Conservation (phyloP, 768 basidiomycete species). For the Leccinellum albellum region DNA sequence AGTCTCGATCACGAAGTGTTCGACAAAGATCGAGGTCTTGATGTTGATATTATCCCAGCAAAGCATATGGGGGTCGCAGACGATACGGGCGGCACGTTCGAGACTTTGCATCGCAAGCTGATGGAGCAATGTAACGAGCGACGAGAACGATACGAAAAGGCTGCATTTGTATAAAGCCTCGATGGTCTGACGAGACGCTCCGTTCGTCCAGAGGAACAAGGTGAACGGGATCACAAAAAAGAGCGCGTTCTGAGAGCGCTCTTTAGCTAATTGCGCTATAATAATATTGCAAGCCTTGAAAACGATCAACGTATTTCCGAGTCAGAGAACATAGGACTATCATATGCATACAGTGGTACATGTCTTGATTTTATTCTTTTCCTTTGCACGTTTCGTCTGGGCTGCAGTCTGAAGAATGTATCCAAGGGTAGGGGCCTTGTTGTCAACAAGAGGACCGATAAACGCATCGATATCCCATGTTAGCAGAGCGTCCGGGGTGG, state of each 20-base stretch:
- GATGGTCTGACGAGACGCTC: background rate
- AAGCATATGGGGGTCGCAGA: background rate
- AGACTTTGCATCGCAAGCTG: background rate
- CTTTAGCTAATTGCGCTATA: background rate
- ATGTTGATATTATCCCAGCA: conserved; percentile 30
- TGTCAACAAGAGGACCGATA: background rate
- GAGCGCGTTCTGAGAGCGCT: background rate
- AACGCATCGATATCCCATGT: background rate
- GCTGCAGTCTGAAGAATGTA: background rate
- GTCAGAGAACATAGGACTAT: background rate
- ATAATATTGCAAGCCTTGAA: background rate
- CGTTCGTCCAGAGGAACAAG: background rate
- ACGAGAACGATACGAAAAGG: background rate
- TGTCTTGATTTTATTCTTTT: conserved; percentile 1
- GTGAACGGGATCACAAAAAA: background rate
- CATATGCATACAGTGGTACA: background rate
- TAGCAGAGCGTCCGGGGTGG: background rate
- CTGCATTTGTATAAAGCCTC: background rate
- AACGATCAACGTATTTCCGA: background rate
- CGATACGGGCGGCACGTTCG: background rate
- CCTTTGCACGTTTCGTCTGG: background rate
- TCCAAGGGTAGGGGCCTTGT: background rate
- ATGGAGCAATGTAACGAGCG: background rate
- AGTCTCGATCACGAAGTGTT: conserved; percentile 5
- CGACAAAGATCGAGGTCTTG: conserved; percentile 29